Conservation (phyloP, 1,284 basidiomycete species). For the Moniliella sp. region DNA sequence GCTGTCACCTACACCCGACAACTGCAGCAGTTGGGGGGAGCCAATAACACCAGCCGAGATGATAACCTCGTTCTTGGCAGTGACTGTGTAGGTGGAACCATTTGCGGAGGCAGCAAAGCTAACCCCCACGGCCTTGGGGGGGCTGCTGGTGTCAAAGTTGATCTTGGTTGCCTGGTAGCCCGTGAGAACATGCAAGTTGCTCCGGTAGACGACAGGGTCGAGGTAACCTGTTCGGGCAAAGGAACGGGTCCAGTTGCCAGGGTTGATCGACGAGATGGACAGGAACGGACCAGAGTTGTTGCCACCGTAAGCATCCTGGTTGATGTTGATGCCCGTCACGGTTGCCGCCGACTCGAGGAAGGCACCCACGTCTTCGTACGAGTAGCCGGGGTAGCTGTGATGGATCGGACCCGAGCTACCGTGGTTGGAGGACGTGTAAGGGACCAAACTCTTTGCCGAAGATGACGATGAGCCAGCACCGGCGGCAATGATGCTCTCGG, state of each 20-base stretch:
- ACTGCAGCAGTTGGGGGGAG: slow-evolving; percentile 39
- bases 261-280: slow-evolving; percentile 13
- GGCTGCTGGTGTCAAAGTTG: slow-evolving; percentile 7
- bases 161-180: slow-evolving; percentile 17
- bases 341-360: too few relatives aligned
- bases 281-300: slow-evolving; percentile 18
- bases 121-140: slow-evolving; percentile 13
- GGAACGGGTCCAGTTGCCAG: slow-evolving; percentile 11
- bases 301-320: slow-evolving; percentile 10
- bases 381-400: slow-evolving; percentile 12
- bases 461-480: too few relatives aligned
- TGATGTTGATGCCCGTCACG: too few relatives aligned
- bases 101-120: slow-evolving; percentile 9
- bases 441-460: slow-evolving; percentile 3
- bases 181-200: slow-evolving; percentile 19
- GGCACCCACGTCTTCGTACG: slow-evolving; percentile 11
- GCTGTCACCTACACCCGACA: slow-evolving; percentile 38
- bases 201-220: slow-evolving; percentile 11
- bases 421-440: slow-evolving; percentile 9
- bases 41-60: slow-evolving; percentile 32
- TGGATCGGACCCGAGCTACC: slow-evolving; percentile 12
- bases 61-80: slow-evolving; percentile 22
- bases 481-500: too few relatives aligned
- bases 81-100: slow-evolving; percentile 9
- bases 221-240: slow-evolving; percentile 20